Conservation (phyloP, 1,284 basidiomycete species). For the Hypsizygus ulmarius region DNA sequence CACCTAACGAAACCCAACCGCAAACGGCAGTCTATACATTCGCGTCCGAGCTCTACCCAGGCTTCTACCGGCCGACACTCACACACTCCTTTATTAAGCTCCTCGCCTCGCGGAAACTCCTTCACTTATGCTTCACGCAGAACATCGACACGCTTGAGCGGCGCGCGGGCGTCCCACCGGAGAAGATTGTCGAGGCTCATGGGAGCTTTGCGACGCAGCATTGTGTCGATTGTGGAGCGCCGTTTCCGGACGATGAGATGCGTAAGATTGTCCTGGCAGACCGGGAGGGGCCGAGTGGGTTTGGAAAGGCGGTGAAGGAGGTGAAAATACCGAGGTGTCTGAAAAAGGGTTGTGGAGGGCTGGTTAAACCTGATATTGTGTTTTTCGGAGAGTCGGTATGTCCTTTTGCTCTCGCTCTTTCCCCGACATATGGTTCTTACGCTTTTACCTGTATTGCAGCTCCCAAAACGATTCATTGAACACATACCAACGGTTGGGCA, state of each 20-base stretch:
- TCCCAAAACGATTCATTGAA: slow-evolving; percentile 55
- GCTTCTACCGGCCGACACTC: slow-evolving; percentile 80
- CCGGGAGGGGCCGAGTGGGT: neutral
- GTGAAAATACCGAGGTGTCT: slow-evolving; percentile 59
- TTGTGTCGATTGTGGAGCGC: slow-evolving; percentile 69
- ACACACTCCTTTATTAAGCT: slow-evolving; percentile 91
- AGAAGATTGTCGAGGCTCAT: slow-evolving; percentile 90
- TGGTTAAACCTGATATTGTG: slow-evolving; percentile 93
- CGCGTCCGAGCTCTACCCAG: slow-evolving; percentile 89
- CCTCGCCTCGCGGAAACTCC: slow-evolving; percentile 59
- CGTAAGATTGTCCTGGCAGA: slow-evolving; percentile 11
- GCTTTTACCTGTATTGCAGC: slow-evolving; percentile 32
- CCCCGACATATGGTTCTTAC: neutral
- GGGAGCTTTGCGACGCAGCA: slow-evolving; percentile 84
- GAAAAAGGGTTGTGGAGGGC: slow-evolving; percentile 54
- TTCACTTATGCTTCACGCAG: slow-evolving; percentile 83
- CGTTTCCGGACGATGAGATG: slow-evolving; percentile 70
- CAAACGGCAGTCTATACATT: slow-evolving; percentile 75
- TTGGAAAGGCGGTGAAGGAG: slow-evolving; percentile 1
- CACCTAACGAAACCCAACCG: neutral
- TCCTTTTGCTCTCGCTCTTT: slow-evolving; percentile 12
- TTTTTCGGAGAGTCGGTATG: slow-evolving; percentile 86
- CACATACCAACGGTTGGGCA: slow-evolving; percentile 47
- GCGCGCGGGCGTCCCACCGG: slow-evolving; percentile 72
- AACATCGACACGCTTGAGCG: slow-evolving; percentile 94